phyloP scores from a whole-genome alignment of 345 rosid genomes.

The Pugionium dolabratum region DNA sequence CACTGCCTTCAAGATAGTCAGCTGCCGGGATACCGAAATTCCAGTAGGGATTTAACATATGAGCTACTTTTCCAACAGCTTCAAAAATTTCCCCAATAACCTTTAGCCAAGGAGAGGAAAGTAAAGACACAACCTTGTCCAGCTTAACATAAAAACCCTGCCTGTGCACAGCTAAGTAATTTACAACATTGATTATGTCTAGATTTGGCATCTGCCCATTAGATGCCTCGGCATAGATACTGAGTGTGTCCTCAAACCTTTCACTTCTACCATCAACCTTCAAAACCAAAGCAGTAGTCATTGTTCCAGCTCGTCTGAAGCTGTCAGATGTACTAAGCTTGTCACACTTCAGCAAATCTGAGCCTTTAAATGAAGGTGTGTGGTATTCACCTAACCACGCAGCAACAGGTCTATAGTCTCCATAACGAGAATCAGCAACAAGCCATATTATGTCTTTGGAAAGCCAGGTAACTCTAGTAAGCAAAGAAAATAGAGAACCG shows the following conservation, averaged over 20 bases:
- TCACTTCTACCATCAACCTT: slow-evolving; percentile 64
- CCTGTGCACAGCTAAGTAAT: slow-evolving; percentile 83
- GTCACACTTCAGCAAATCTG: slow-evolving; percentile 37
- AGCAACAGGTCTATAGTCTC: slow-evolving; percentile 78
- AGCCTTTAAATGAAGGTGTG: slow-evolving; percentile 55
- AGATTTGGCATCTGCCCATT: slow-evolving; percentile 99
- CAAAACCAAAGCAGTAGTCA: slow-evolving; percentile 86
- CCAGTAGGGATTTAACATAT: slow-evolving; percentile 64
- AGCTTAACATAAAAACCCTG: slow-evolving; percentile 79
- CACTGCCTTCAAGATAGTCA: slow-evolving; percentile 82
- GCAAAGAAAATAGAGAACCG: slow-evolving; percentile 76
- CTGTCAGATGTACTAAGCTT: slow-evolving; percentile 43
- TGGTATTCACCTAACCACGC: slow-evolving; percentile 91
- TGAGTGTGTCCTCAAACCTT: slow-evolving; percentile 61
- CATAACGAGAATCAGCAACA: slow-evolving; percentile 79
- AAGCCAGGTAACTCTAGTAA: slow-evolving; percentile 80
- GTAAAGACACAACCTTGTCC: slow-evolving; percentile 63
- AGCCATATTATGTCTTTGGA: slow-evolving; percentile 93
- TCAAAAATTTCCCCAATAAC: slow-evolving; percentile 64
- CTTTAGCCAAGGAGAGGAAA: slow-evolving; percentile 58
- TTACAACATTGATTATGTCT: slow-evolving; percentile 86
- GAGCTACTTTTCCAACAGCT: slow-evolving; percentile 58
- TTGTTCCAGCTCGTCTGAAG: slow-evolving; percentile 80
- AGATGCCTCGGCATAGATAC: slow-evolving; percentile 88
- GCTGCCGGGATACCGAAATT: slow-evolving; percentile 73